These are phyloP conservation scores for Lonicera japonica DNA, from an alignment of 129 eudicot genomes.

Conservation along the genomic window DNA sequence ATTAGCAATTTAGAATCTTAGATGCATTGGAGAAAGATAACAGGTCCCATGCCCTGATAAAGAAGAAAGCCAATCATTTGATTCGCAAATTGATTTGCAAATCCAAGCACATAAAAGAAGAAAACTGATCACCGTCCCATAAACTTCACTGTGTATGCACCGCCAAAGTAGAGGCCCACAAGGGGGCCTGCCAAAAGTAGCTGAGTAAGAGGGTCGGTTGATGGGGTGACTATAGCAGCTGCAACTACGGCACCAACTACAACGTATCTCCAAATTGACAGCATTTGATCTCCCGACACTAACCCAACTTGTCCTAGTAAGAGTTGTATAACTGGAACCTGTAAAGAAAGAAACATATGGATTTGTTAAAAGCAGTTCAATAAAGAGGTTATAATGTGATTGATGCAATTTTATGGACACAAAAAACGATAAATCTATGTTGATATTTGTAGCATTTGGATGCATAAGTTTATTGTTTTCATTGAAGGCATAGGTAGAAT, in stretches of 20 bases:
- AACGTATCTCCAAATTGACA: constrained; percentile 90
- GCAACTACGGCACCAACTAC: constrained; percentile 90
- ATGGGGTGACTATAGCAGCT: constrained; percentile 89
- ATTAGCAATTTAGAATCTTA: too few relatives aligned
- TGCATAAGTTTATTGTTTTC: too few relatives aligned
- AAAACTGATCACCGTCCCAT: constrained; percentile 44
- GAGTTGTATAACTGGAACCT: constrained; percentile 92
- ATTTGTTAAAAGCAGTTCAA: too few relatives aligned
- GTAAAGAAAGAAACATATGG: not conserved
- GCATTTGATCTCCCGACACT: constrained; percentile 80
- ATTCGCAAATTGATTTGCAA: not conserved
- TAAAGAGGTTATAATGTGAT: too few relatives aligned
- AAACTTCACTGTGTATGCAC: constrained; percentile 80
- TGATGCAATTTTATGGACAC: too few relatives aligned
- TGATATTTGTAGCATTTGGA: too few relatives aligned
- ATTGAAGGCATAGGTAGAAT: too few relatives aligned
- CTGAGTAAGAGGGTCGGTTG: constrained; percentile 93
- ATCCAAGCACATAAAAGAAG: not conserved
- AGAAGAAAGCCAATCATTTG: too few relatives aligned
- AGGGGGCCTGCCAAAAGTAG: constrained; percentile 96
- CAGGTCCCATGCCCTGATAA: too few relatives aligned
- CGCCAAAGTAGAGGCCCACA: constrained; percentile 87
- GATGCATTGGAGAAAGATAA: too few relatives aligned
- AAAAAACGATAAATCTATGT: too few relatives aligned
- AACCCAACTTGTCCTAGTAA: constrained; percentile 84